Conservation (phyloP, 2,329 filamentous ascomycete genomes). For the Cytospora paraplurivora region DNA sequence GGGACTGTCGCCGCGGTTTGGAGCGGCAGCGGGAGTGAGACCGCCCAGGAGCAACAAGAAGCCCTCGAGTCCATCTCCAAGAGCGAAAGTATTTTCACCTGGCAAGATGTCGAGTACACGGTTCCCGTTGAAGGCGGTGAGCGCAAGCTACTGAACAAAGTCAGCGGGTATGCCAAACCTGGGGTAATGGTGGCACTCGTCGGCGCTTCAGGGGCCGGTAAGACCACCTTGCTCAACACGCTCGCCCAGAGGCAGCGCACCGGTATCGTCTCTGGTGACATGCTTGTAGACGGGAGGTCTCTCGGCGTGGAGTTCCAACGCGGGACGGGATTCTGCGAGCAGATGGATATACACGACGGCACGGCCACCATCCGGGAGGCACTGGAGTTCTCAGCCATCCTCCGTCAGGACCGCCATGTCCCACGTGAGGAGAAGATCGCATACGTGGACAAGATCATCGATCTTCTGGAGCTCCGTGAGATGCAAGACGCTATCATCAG, state of each 20-base stretch:
- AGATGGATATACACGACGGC: conserved; percentile 69
- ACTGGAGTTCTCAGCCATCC: conserved; percentile 65
- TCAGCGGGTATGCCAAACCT: conserved; percentile 78
- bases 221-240: conserved; percentile 80
- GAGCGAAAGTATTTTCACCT: conserved; percentile 31
- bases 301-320: conserved; percentile 68
- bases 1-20: conserved; percentile 44
- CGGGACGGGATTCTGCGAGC: conserved; percentile 71
- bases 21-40: conserved; percentile 43
- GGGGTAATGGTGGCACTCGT: conserved; percentile 80
- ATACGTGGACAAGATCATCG: conserved; percentile 72
- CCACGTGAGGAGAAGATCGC: conserved; percentile 64
- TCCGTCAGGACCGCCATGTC: conserved; percentile 63
- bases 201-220: conserved; percentile 80
- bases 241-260: conserved; percentile 65
- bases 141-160: conserved; percentile 51
- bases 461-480: conserved; percentile 66
- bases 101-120: conserved; percentile 30
- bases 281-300: conserved; percentile 60
- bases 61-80: conserved; percentile 29
- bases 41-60: conserved; percentile 64
- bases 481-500: conserved; percentile 71
- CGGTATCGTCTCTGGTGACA: conserved; percentile 64
- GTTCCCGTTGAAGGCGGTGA: conserved; percentile 26
- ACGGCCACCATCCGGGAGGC: conserved; percentile 71